phyloP scores from a whole-genome alignment of 2,329 filamentous ascomycete genomes.

The Biscogniauxia sp. region DNA sequence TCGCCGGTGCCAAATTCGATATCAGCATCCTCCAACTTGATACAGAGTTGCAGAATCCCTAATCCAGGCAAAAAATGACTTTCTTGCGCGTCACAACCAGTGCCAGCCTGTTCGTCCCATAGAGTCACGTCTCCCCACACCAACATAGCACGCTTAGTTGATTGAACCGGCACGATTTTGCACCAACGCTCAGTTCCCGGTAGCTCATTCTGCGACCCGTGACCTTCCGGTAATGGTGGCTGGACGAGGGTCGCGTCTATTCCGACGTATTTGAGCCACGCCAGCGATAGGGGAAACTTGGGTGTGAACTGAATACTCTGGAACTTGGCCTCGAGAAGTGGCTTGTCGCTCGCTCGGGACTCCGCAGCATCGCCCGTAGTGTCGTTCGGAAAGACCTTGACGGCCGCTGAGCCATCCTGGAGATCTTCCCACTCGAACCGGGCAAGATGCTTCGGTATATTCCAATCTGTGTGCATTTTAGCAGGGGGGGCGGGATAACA shows the following conservation, averaged over 20 bases:
- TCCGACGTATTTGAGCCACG: slow-evolving; percentile 39
- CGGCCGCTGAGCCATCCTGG: slow-evolving; percentile 35
- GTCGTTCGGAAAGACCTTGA: slow-evolving; percentile 47
- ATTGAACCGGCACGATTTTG: slow-evolving; percentile 33
- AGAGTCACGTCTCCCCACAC: slow-evolving; percentile 49
- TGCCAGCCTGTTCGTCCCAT: slow-evolving; percentile 27
- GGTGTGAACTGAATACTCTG: slow-evolving; percentile 41
- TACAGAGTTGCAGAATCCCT: slow-evolving; percentile 41
- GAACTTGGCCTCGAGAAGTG: slow-evolving; percentile 48
- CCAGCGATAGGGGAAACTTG: slow-evolving; percentile 42
- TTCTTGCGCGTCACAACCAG: slow-evolving; percentile 20
- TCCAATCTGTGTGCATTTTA: slow-evolving; percentile 45
- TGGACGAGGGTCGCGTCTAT: slow-evolving; percentile 44
- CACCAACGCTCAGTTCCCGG: slow-evolving; percentile 48
- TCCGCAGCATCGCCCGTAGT: slow-evolving; percentile 31
- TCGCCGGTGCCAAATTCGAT: slow-evolving; percentile 29
- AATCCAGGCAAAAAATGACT: slow-evolving; percentile 48
- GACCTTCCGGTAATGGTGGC: slow-evolving; percentile 45
- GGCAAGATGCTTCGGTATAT: slow-evolving; percentile 55
- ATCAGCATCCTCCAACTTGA: slow-evolving; percentile 30
- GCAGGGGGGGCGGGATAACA: too few relatives aligned
- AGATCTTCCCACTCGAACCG: slow-evolving; percentile 45
- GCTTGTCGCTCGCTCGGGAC: slow-evolving; percentile 31
- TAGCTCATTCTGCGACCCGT: slow-evolving; percentile 40
- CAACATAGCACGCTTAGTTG: slow-evolving; percentile 33